Evolutionary conservation across 2,329 filamentous ascomycete genomes (phyloP), one percentile per base, ranked within the genome.

Genomic region (Venturia carpophila): DNA sequence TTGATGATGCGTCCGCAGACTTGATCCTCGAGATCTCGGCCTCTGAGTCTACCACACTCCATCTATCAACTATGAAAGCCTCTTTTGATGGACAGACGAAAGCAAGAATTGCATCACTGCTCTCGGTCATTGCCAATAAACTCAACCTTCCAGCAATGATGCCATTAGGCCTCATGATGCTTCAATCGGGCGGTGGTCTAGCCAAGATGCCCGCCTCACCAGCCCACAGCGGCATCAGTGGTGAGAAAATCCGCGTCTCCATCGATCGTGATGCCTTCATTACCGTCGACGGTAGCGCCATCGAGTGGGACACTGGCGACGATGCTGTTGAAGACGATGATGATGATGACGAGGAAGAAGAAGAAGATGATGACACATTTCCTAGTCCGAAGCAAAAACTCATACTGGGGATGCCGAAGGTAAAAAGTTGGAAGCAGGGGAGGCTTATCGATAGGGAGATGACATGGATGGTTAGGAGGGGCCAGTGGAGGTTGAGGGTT

Each of bases 111-210:
- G 82, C 85, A 0, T 87, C 86, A 64, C 79, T 97, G 6, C 85
- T 95, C 68, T 87, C 91, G 70, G 87, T 96, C 10, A 82, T 96
- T n/a, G 85, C 89, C 1, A 87, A 87, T 42, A 95, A 93, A 74
- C 83, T 94, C 69, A 89, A 87, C 68, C 75, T 92, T 6, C 85
- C 88, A 0, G 75, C 78, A 17, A 79, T 78, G 11, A n/a, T 66
- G 27, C 84, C 88, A 0, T 75, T 89, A 0, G 87, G 88, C 9
- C 76, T 90, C 45, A 80, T 90, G 73, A 87, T 89, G 83, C 78
- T 83, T 60, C 80, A 83, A 3, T 72, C 72, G 1, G 76, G 75
- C n/a, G 86, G 64, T 4, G 66, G 83, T 13, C 82, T 83, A 7
- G 79, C 79, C 55, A 84, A 81, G 66, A 84, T 86, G 70, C 83